Evolutionary conservation across 805 yeast genomes (phyloP), one percentile per base, ranked within the genome.

Genomic region (Kodamaea jinghongensis): DNA sequence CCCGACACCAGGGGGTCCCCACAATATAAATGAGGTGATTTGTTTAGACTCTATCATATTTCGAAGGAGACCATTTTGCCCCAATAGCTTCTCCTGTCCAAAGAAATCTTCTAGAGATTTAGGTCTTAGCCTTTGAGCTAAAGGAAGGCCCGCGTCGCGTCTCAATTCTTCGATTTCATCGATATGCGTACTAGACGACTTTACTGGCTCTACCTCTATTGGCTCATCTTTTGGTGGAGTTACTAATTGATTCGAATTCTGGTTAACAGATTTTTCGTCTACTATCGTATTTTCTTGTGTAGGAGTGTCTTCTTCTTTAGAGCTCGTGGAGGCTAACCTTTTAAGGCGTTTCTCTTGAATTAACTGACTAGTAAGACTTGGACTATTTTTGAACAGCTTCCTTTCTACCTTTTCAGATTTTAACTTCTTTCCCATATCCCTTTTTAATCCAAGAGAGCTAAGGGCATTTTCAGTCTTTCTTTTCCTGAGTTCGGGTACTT

Each of bases 1-100:
- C 0, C 75, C 75, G 7, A 67, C 70, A 0, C 75, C 75, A 0
- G 75, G 75, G 2, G 54, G 58, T 2, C 75, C 75, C 73, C 73
- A 69, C 8, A 69, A 51, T 2, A 69, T 52, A 36, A 69, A 67
- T 0, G 73, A 67, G 0, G 73, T 71, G 1, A 69, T 58, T 12
- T 55, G 56, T 29, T 56, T 61, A 0, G 71, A 50, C 15, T 52
- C 45, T 2, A 66, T 55, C n/a, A 65, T 52, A 39, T 61, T 65
- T 14, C 67, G 56, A 14, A 67, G 46, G 1, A 63, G 33, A 2
- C 74, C 75, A 39, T 60, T 53, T 5, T 55, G 52, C 1, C 69
- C 71, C 10, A 66, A 56, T n/a, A 66, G 54, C 44, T 60, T 61
- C 26, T 67, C 72, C 44, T 69, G 75, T 9, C 75, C 75, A 42